phyloP scores from a whole-genome alignment of 495 filamentous ascomycete species.

The Polyplosphaeria fusca region DNA sequence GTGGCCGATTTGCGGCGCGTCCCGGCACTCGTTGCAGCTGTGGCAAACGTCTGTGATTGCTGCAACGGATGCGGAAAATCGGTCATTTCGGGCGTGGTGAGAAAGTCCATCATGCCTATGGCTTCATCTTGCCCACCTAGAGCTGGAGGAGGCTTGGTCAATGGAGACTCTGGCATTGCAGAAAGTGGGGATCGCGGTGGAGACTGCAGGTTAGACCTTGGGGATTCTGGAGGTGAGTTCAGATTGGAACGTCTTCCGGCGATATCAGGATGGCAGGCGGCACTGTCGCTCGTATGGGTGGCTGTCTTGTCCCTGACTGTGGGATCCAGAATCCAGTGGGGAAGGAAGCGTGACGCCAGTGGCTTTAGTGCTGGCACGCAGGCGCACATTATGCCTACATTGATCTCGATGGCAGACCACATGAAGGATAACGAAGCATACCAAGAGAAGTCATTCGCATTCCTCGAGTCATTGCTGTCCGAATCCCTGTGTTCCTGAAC shows the following conservation, averaged over 20 bases:
- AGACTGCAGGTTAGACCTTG: not conserved
- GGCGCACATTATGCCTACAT: constrained; percentile 80
- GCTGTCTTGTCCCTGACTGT: constrained; percentile 19
- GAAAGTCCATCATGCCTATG: constrained; percentile 57
- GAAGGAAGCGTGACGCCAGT: constrained; percentile 70
- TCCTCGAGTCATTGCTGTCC: constrained; percentile 14
- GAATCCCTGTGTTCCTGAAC: constrained; percentile 25
- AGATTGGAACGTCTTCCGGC: not conserved
- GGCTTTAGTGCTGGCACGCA: constrained; percentile 89
- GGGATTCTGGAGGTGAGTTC: not conserved
- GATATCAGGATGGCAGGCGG: not conserved
- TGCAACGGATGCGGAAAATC: constrained; percentile 26
- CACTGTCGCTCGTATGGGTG: constrained; percentile 16
- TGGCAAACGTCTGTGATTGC: constrained; percentile 32
- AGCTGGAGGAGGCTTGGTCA: constrained; percentile 13
- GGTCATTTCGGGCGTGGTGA: constrained; percentile 53
- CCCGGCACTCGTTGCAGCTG: constrained; percentile 32
- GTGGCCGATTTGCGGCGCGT: constrained; percentile 43
- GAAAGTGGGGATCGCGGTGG: not conserved
- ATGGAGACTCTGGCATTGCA: not conserved
- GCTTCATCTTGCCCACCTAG: constrained; percentile 33
- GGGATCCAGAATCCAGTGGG: constrained; percentile 60
- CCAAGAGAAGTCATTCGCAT: constrained; percentile 57
- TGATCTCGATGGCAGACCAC: constrained; percentile 91
- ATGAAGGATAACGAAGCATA: constrained; percentile 82